Conservation (phyloP, 2,329 filamentous ascomycete species). For the Diaporthe amygdali region DNA sequence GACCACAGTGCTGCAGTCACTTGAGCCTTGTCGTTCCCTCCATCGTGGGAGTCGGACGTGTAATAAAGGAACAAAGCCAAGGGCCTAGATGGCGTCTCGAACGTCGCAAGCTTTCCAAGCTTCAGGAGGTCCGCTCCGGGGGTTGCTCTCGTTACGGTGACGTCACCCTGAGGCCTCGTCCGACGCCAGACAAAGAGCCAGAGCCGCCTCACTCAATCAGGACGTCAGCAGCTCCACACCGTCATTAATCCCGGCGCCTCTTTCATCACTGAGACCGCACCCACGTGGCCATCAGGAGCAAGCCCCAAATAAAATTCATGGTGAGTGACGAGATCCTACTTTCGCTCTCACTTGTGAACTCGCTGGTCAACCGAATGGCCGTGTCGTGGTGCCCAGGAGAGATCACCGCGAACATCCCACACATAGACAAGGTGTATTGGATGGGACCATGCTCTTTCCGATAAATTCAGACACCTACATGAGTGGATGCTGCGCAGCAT, state of each 20-base stretch:
- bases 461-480: too few species aligned
- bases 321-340: background rate
- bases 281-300: background rate
- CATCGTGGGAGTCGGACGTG: background rate
- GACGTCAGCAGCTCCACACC: conserved; percentile 5
- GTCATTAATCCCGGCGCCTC: background rate
- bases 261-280: background rate
- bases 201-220: background rate
- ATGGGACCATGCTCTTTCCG: too few species aligned
- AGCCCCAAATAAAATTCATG: background rate
- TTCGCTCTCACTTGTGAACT: background rate
- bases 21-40: background rate
- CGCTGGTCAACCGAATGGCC: too few species aligned
- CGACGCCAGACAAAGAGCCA: background rate
- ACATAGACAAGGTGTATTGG: too few species aligned
- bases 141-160: background rate
- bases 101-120: background rate
- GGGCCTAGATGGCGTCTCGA: background rate
- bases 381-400: too few species aligned
- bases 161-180: background rate
- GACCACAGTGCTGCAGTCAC: background rate
- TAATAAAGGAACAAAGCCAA: background rate
- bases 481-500: too few species aligned
- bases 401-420: too few species aligned
- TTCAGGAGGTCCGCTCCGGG: background rate